Percentiles rank a stretch among this genome's conserved stretches.
Evolutionary conservation across 2,329 filamentous ascomycete species (phyloP).

Genomic region (Plenodomus lindquistii): DNA sequence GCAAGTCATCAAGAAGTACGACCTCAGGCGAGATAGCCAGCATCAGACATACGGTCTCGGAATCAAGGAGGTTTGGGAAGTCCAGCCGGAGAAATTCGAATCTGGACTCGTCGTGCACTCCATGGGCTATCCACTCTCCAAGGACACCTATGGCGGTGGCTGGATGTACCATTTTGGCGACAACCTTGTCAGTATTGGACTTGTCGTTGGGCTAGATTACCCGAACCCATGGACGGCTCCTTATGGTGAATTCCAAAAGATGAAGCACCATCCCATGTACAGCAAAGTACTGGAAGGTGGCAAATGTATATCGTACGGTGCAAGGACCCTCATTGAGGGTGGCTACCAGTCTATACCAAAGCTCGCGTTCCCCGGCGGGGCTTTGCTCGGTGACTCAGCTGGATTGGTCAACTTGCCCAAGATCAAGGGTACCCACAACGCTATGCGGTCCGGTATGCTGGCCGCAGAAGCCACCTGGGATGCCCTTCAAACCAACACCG

Average conservation of each 20-base stretch:
- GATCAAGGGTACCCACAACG: slow-evolving; percentile 97
- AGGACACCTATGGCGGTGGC: slow-evolving; percentile 92
- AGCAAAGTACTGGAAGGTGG: slow-evolving; percentile 85
- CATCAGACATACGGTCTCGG: slow-evolving; percentile 95
- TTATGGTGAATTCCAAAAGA: slow-evolving; percentile 95
- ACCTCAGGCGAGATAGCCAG: slow-evolving; percentile 84
- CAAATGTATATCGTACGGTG: slow-evolving; percentile 96
- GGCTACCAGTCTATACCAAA: slow-evolving; percentile 98
- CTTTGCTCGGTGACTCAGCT: slow-evolving; percentile 92
- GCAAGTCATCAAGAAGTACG: slow-evolving; percentile 92
- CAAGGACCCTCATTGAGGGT: slow-evolving; percentile 87
- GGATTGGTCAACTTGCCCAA: slow-evolving; percentile 98
- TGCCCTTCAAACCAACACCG: slow-evolving; percentile 63
- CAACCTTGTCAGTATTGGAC: slow-evolving; percentile 88
- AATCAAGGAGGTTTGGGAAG: slow-evolving; percentile 96
- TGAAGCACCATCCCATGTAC: slow-evolving; percentile 97
- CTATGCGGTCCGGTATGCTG: slow-evolving; percentile 96
- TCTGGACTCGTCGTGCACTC: slow-evolving; percentile 85
- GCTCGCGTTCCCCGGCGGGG: slow-evolving; percentile 92
- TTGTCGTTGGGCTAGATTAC: slow-evolving; percentile 94
- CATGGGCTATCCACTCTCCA: slow-evolving; percentile 87
- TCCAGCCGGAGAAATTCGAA: slow-evolving; percentile 88
- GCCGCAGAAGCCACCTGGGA: slow-evolving; percentile 88
- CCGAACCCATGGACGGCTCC: slow-evolving; percentile 95
- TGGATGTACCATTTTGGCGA: slow-evolving; percentile 99